Conservation (phyloP, 768 basidiomycete species). For the Gautieria morchelliformis region DNA sequence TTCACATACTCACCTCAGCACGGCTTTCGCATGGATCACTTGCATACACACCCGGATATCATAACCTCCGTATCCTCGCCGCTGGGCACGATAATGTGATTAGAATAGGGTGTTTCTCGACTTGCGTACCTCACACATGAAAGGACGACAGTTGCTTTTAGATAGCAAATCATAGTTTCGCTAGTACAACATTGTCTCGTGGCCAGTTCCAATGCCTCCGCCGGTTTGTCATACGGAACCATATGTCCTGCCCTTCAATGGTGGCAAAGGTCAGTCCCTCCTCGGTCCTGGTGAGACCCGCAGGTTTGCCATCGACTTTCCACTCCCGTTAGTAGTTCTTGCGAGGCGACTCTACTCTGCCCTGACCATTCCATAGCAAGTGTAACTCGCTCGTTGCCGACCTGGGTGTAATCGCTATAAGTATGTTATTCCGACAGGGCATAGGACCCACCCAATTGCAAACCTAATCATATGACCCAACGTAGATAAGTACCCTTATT, state of each 20-base stretch:
- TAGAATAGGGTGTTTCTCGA: too few relatives aligned
- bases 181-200: not conserved
- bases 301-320: conserved; percentile 39
- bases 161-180: not conserved
- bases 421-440: conserved; percentile 19
- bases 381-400: conserved; percentile 46
- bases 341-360: conserved; percentile 33
- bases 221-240: conserved; percentile 56
- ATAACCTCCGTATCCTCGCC: too few relatives aligned
- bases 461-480: conserved; percentile 27
- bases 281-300: conserved; percentile 45
- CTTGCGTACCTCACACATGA: too few relatives aligned
- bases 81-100: too few relatives aligned
- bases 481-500: conserved; percentile 65
- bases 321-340: conserved; percentile 43
- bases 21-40: too few relatives aligned
- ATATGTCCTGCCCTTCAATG: conserved; percentile 64
- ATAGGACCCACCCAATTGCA: not conserved
- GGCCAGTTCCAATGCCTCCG: conserved; percentile 38
- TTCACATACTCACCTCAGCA: too few relatives aligned
- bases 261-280: conserved; percentile 62
- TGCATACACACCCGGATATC: too few relatives aligned
- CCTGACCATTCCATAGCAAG: conserved; percentile 68
- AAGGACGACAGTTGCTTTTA: not conserved
- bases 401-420: conserved; percentile 62